Evolutionary conservation across 2,329 filamentous ascomycete genomes (phyloP).

Genomic region (Phyllosticta citriasiana): DNA sequence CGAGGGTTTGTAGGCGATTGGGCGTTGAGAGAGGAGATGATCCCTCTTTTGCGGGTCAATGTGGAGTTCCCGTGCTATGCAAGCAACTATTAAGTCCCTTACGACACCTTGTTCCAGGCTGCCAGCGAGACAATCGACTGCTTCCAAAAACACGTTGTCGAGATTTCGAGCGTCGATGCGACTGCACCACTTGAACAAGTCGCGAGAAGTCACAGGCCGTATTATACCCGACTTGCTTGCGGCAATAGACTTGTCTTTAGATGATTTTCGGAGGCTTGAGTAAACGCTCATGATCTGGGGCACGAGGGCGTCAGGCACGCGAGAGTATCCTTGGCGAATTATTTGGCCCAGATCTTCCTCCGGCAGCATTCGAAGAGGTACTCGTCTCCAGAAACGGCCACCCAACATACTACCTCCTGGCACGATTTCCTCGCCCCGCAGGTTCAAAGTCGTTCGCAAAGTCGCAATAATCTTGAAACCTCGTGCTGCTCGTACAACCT

Average conservation of each 20-base stretch:
- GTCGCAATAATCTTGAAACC: conserved; percentile 91
- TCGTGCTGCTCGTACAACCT: conserved; percentile 70
- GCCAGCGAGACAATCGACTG: conserved; percentile 83
- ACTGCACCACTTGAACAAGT: conserved; percentile 85
- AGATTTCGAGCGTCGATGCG: conserved; percentile 58
- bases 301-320: conserved; percentile 36
- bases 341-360: conserved; percentile 65
- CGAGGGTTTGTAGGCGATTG: conserved; percentile 37
- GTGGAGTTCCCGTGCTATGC: conserved; percentile 78
- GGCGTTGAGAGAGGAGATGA: conserved; percentile 64
- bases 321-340: conserved; percentile 18
- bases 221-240: conserved; percentile 46
- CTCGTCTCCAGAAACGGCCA: conserved; percentile 71
- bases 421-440: conserved; percentile 59
- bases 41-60: conserved; percentile 73
- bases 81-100: conserved; percentile 50
- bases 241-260: conserved; percentile 35
- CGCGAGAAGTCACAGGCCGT: conserved; percentile 58
- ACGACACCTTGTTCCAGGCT: conserved; percentile 59
- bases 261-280: conserved; percentile 31
- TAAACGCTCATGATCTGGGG: conserved; percentile 49
- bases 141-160: conserved; percentile 87
- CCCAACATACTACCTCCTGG: conserved; percentile 65
- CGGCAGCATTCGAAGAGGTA: conserved; percentile 58
- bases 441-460: conserved; percentile 59